These are phyloP conservation scores for Penicillium oxalicum DNA, from an alignment of 2,329 filamentous ascomycete species.

Conservation along the genomic window DNA sequence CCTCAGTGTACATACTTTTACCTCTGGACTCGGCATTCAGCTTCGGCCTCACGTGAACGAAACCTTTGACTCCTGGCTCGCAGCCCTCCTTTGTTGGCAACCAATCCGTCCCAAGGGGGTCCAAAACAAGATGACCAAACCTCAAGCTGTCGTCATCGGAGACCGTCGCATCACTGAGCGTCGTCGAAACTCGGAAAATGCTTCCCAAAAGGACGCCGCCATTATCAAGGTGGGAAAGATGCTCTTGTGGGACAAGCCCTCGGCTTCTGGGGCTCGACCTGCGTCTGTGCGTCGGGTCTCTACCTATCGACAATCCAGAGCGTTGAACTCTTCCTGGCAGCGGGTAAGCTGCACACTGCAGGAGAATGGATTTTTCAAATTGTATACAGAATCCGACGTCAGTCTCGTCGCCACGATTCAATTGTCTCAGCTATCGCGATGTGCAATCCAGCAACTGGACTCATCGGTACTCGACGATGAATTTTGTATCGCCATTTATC, in stretches of 20 bases:
- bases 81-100: conserved; percentile 48
- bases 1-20: conserved; percentile 45
- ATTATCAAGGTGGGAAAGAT: conserved; percentile 96
- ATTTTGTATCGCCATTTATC: conserved; percentile 91
- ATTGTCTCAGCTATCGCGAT: conserved; percentile 79
- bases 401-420: conserved; percentile 76
- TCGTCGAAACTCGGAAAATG: conserved; percentile 43
- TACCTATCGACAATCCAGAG: conserved; percentile 51
- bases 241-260: conserved; percentile 81
- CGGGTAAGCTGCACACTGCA: conserved; percentile 87
- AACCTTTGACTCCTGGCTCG: conserved; percentile 49
- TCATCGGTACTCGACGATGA: conserved; percentile 86
- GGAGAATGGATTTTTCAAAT: conserved; percentile 89
- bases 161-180: conserved; percentile 40
- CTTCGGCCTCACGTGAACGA: conserved; percentile 45
- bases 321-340: conserved; percentile 66
- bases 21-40: conserved; percentile 44
- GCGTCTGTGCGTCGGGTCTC: conserved; percentile 42
- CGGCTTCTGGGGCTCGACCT: conserved; percentile 33
- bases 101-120: conserved; percentile 47
- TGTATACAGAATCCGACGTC: conserved; percentile 80
- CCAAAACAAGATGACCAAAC: conserved; percentile 47
- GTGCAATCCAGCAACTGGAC: conserved; percentile 84
- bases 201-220: conserved; percentile 60
- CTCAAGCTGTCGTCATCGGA: conserved; percentile 40